Percentiles rank a stretch among this genome's conserved stretches.
These are phyloP conservation scores for Trichoderma afroharzianum DNA, from an alignment of 2,329 filamentous ascomycete species.

Conservation along the genomic window DNA sequence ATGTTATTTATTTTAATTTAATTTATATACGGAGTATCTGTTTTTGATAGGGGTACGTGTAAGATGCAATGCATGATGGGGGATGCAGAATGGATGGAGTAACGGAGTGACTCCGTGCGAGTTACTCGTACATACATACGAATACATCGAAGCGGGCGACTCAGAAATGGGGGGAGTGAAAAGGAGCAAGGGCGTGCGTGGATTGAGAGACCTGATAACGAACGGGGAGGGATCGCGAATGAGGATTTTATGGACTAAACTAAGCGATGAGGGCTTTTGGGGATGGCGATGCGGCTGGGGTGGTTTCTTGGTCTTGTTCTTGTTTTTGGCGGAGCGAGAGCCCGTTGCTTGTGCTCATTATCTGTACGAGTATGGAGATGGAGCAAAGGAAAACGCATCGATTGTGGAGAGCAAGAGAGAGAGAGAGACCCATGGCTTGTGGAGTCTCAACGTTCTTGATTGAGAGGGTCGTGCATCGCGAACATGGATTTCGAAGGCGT, in stretches of 20 bases:
- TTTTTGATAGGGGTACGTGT: background rate
- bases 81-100: background rate
- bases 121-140: background rate
- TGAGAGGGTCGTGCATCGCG: constrained; percentile 12
- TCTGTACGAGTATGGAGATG: background rate
- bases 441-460: constrained; percentile 6
- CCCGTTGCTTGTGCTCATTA: background rate
- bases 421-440: background rate
- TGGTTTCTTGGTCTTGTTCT: background rate
- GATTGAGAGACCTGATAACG: background rate
- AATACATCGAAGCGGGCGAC: background rate
- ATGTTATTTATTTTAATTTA: background rate
- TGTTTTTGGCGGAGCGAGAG: background rate
- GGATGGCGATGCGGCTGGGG: background rate
- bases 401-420: background rate
- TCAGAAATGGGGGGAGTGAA: background rate
- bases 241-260: background rate
- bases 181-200: background rate
- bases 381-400: background rate
- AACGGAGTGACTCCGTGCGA: background rate
- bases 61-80: background rate
- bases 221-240: background rate
- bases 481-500: background rate
- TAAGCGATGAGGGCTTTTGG: constrained; percentile 8
- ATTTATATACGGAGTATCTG: background rate